Evolutionary conservation across 2,329 filamentous ascomycete genomes (phyloP).

Genomic region (Remersonia thermophila): DNA sequence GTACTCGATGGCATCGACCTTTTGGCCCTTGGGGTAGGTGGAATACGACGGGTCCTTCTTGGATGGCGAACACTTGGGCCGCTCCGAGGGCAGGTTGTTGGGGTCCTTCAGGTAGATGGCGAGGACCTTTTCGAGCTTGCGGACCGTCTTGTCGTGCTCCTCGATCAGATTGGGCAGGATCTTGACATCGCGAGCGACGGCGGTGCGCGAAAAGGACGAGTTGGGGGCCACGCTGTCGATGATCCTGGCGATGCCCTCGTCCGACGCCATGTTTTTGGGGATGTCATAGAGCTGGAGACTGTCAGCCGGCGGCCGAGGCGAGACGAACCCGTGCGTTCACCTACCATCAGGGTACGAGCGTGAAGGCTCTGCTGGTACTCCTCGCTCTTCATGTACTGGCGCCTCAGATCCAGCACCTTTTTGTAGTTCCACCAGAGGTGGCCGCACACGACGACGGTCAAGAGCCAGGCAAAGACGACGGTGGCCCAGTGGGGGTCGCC

Average conservation of each 20-base stretch:
- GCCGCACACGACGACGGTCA: slow-evolving; percentile 61
- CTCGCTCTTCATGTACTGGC: slow-evolving; percentile 68
- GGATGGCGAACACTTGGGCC: slow-evolving; percentile 68
- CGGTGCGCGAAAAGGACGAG: slow-evolving; percentile 64
- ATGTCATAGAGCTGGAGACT: slow-evolving; percentile 65
- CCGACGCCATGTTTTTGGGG: slow-evolving; percentile 59
- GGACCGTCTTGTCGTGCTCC: slow-evolving; percentile 69
- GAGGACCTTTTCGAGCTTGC: slow-evolving; percentile 68
- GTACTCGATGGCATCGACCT: slow-evolving; percentile 91
- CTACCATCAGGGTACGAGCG: slow-evolving; percentile 55
- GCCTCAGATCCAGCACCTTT: slow-evolving; percentile 56
- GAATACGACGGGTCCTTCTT: slow-evolving; percentile 62
- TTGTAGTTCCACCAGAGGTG: slow-evolving; percentile 90
- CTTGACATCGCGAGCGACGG: slow-evolving; percentile 85
- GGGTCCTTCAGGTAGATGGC: slow-evolving; percentile 89
- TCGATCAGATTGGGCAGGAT: slow-evolving; percentile 75
- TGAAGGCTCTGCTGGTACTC: slow-evolving; percentile 86
- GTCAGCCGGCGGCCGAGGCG: slow-evolving; percentile 9
- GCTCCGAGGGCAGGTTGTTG: slow-evolving; percentile 58
- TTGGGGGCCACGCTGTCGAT: slow-evolving; percentile 70
- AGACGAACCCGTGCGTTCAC: slow-evolving; percentile 12
- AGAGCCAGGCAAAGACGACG: slow-evolving; percentile 48
- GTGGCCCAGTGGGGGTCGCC: slow-evolving; percentile 45
- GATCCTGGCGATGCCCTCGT: slow-evolving; percentile 77
- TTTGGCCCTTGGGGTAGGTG: slow-evolving; percentile 54